Conservation (phyloP, 164 flowering plant species). For the Paratinospora sagittata region DNA sequence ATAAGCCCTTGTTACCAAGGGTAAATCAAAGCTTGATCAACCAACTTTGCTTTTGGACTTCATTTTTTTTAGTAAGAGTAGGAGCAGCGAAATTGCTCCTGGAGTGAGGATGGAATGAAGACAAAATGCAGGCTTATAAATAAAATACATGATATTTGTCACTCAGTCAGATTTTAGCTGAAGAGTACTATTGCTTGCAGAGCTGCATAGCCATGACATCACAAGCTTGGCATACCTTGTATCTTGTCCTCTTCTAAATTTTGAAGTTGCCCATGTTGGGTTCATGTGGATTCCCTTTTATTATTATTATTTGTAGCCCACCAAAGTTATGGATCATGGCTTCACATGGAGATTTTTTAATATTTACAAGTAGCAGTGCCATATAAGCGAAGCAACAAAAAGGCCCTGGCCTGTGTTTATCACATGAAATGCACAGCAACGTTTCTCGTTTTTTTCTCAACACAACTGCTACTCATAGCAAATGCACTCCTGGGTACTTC, state of each 20-base stretch:
- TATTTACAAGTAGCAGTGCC: too few species aligned
- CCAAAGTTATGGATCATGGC: not conserved
- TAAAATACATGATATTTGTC: too few species aligned
- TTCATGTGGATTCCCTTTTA: not conserved
- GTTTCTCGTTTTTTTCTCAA: not conserved
- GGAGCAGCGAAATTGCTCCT: too few species aligned
- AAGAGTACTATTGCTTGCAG: not conserved
- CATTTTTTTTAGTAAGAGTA: too few species aligned
- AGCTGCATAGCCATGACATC: not conserved
- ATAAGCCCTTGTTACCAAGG: too few species aligned
- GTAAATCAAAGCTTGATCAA: too few species aligned
- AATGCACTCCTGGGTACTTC: not conserved
- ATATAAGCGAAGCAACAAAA: not conserved
- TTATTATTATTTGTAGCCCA: not conserved
- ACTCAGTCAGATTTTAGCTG: too few species aligned
- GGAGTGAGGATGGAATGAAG: too few species aligned
- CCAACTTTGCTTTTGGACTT: too few species aligned
- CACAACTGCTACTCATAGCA: too few species aligned
- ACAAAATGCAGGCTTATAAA: too few species aligned
- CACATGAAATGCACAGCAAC: not conserved
- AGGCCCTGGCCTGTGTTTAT: not conserved
- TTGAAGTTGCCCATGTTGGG: not conserved
- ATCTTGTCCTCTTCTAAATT: not conserved
- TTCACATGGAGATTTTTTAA: not conserved
- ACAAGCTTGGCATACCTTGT: not conserved